Base-by-base conservation (phyloP, 116 monocot species). In the Trichopus zeylanicus region DNA sequence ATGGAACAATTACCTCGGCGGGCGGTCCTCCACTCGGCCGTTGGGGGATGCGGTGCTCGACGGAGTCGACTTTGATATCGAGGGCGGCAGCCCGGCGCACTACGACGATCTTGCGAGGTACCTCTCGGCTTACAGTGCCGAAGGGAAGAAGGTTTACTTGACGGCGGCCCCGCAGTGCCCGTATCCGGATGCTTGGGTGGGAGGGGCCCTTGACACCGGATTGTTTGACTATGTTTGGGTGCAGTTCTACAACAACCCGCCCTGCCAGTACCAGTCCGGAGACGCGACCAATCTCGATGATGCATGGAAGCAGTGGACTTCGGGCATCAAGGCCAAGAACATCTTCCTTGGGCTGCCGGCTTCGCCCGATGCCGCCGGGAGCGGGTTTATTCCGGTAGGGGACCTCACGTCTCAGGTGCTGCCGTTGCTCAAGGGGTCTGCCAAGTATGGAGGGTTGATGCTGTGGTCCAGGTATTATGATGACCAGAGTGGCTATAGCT, bases 171-270 rank as follows among this genome's bases (percentile, higher is more conserved):
- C 62, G 3, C 62, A 62, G 30, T 62, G 62, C 48, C 62, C 62
- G 1, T 62, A 22, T 22, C 62, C 62, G 12, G 62, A 62, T n/a
- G 48, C 48, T 1, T 51, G 49, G 48, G 31, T 62, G 2, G 62
- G 62, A 10, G 10, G 10, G 9, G 62, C 31, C 1, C 21, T 62
- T 1, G 13, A 20, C 3, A 62, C 62, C 1, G 62, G 62, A 10
- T 7, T 62, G 21, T 62, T 62, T 13, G 62, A 62, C 24, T 31
- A 62, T 10, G 62, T 62, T 7, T 62, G 62, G 62, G 62, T 62
- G 49, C 62, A 62, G 32, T 62, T 62, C 62, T 62, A 62, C 30
- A 62, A 62, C 48, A 62, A 62, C 46, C 62, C 62, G 3, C 62
- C 62, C 4, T 62, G 62, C 31, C 62, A 62, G 62, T 62, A 62